Evolutionary conservation across 257 asterid genomes (phyloP), one percentile per base, ranked within the genome.

Genomic region (Nicotiana sylvestris): DNA sequence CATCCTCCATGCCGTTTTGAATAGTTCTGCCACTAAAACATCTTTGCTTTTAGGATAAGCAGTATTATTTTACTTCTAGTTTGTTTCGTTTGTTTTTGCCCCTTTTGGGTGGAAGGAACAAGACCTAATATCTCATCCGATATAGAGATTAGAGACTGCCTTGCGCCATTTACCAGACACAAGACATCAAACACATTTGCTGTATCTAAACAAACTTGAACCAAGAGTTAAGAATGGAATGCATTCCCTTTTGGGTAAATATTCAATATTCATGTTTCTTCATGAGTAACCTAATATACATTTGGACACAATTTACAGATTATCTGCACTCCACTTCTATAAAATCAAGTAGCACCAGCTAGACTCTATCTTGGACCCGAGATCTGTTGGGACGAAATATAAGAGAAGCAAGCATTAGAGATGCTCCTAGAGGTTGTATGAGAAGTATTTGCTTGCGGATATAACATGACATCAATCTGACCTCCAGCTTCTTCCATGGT

Each of bases 401-500:
- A 84, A 76, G 92, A 87, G 37, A 81, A 76, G 25, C 30, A 15
- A 5, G 80, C 82, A 85, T 82, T 76, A 39, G 91, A 81, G 60
- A 76, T 70, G 76, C 85, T 85, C 68, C 82, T 66, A 25, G 81
- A 25, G 60, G 65, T 76, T 17, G 86, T 81, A 49, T 89, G 94
- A 93, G 83, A 92, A 93, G 91, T 91, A 93, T 62, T 55, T 43
- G 77, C 84, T 88, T 83, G 93, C 18, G 83, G 81, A 57, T 86
- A 72, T 69, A 87, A 25, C 81, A 79, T 39, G 56, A 60, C 64
- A 83, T 85, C 89, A 69, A 77, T 86, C 46, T 78, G 83, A 86
- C 67, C 87, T 32, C 76, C 84, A n/a, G 66, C 55, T 43, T 86
- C 90, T 82, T 77, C 88, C 1, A 55, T 55, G 13, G 39, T 21